Conservation (phyloP, 208 protist genomes). For the Acanthamoeba lenticulata region DNA sequence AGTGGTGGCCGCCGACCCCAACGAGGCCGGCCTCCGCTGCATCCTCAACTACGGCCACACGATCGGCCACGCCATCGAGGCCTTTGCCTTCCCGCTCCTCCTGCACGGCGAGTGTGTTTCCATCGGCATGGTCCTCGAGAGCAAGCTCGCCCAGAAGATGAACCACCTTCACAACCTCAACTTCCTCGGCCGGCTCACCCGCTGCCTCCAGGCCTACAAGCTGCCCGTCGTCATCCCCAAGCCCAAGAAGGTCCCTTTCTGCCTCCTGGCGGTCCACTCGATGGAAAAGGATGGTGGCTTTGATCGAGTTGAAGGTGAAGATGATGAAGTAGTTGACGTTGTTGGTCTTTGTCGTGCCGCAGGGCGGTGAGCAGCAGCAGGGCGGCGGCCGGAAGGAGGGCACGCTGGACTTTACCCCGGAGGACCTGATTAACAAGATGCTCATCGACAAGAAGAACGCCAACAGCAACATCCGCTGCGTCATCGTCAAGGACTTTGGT, state of each 20-base stretch:
- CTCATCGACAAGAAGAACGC: constrained; percentile 88
- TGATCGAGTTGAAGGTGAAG: too few relatives aligned
- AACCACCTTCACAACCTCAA: constrained; percentile 35
- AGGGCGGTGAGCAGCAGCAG: constrained; percentile 10
- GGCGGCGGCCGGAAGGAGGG: constrained; percentile 28
- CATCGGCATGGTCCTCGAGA: constrained; percentile 83
- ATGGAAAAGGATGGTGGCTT: too few relatives aligned
- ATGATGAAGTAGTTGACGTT: neutral
- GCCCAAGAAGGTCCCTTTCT: neutral
- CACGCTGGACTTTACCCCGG: constrained; percentile 51
- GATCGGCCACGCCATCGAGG: constrained; percentile 88
- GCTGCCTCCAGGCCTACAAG: constrained; percentile 60
- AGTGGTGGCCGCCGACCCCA: constrained; percentile 80
- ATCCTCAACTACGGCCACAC: constrained; percentile 88
- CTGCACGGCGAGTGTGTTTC: constrained; percentile 87
- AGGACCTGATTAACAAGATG: constrained; percentile 84
- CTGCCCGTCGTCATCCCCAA: constrained; percentile 55
- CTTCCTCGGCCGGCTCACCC: constrained; percentile 53
- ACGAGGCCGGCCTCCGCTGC: constrained; percentile 77
- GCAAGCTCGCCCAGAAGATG: constrained; percentile 60
- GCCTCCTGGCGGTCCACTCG: neutral
- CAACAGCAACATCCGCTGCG: constrained; percentile 74
- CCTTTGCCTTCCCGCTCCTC: constrained; percentile 76
- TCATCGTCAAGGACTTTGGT: constrained; percentile 81
- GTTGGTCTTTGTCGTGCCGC: neutral